These are phyloP conservation scores for Metschnikowia reukaufii DNA, from an alignment of 805 yeast genomes.

Conservation along the genomic window DNA sequence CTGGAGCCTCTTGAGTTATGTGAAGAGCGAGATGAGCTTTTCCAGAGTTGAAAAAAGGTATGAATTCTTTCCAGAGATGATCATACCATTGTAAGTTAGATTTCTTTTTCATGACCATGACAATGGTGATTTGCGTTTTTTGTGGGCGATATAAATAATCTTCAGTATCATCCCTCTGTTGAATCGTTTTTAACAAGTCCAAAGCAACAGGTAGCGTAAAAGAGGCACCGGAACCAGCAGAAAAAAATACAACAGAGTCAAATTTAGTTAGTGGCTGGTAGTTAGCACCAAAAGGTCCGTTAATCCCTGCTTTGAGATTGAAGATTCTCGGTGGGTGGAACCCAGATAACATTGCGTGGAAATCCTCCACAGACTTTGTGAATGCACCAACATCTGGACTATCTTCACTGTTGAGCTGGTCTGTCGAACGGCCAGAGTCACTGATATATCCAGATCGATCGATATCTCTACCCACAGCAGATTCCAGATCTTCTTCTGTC, in stretches of 20 bases:
- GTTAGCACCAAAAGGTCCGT: slow-evolving; percentile 49
- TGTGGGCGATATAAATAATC: slow-evolving; percentile 38
- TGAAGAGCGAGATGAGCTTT: slow-evolving; percentile 27
- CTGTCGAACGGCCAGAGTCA: slow-evolving; percentile 5
- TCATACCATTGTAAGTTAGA: slow-evolving; percentile 38
- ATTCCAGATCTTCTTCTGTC: slow-evolving; percentile 12
- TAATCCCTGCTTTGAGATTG: slow-evolving; percentile 36
- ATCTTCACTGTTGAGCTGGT: slow-evolving; percentile 1
- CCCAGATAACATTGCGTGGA: slow-evolving; percentile 2
- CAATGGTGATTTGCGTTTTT: slow-evolving; percentile 26
- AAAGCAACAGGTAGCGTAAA: slow-evolving; percentile 47
- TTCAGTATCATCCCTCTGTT: slow-evolving; percentile 23
- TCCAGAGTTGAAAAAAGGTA: slow-evolving; percentile 25
- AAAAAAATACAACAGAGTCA: slow-evolving; percentile 39
- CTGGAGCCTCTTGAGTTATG: slow-evolving; percentile 26
- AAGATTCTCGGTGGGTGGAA: slow-evolving; percentile 13
- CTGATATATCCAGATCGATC: not conserved
- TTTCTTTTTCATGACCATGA: slow-evolving; percentile 32
- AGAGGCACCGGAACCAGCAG: slow-evolving; percentile 49
- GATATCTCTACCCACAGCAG: not conserved
- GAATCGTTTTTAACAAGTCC: slow-evolving; percentile 34
- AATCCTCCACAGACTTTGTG: slow-evolving; percentile 6
- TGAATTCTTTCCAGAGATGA: slow-evolving; percentile 32
- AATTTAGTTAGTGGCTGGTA: slow-evolving; percentile 43
- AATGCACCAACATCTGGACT: not conserved